Conservation (phyloP, 805 yeast species). For the Saccharomycopsis amapae region DNA sequence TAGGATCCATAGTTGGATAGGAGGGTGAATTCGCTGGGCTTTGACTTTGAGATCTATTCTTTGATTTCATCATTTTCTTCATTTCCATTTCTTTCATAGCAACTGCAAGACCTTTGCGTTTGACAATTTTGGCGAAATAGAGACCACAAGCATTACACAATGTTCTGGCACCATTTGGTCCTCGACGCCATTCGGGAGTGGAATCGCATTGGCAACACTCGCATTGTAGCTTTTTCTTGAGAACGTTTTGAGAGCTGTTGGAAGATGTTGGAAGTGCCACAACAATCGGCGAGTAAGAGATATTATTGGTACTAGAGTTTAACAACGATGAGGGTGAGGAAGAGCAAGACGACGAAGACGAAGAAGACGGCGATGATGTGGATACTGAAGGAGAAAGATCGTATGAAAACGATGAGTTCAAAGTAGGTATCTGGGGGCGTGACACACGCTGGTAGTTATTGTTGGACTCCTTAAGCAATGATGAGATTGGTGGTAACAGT, state of each 20-base stretch:
- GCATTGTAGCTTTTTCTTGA: slow-evolving; percentile 26
- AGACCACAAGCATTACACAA: slow-evolving; percentile 82
- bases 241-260: too few relatives aligned
- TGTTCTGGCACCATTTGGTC: slow-evolving; percentile 70
- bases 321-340: neutral
- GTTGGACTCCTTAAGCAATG: too few relatives aligned
- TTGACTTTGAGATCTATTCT: neutral
- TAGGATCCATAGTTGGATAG: neutral
- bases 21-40: neutral
- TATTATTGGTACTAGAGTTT: slow-evolving; percentile 2
- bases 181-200: slow-evolving; percentile 82
- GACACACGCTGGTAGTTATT: too few relatives aligned
- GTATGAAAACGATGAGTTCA: neutral
- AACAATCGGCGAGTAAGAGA: too few relatives aligned
- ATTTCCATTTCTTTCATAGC: slow-evolving; percentile 39
- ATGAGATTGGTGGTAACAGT: slow-evolving; percentile 14
- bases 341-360: neutral
- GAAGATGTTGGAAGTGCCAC: too few relatives aligned
- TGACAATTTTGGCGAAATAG: slow-evolving; percentile 59
- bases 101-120: slow-evolving; percentile 46
- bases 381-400: neutral
- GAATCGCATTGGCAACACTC: slow-evolving; percentile 46
- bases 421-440: too few relatives aligned
- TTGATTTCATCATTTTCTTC: slow-evolving; percentile 8
- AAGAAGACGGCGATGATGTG: neutral